phyloP scores from a whole-genome alignment of 2,329 filamentous ascomycete species.

The Fusarium sp. region DNA sequence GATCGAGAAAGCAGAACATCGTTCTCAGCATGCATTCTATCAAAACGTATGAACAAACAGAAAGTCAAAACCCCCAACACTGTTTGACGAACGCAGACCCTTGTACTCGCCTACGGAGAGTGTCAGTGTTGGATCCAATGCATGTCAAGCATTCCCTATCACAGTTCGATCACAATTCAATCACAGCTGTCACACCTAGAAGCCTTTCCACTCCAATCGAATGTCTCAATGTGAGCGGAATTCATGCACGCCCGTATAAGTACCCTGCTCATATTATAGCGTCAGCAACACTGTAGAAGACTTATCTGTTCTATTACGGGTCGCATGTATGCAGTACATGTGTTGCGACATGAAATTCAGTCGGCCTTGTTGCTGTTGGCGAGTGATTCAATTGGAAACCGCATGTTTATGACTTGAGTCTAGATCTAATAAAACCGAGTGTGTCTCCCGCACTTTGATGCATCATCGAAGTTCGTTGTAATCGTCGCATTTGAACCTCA shows the following conservation, averaged over 20 bases:
- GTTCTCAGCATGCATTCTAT: slow-evolving; percentile 3
- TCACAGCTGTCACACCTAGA: slow-evolving; percentile 17
- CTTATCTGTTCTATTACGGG: background rate
- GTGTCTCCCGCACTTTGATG: background rate
- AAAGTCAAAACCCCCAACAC: background rate
- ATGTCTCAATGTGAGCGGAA: background rate
- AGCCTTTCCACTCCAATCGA: slow-evolving; percentile 1
- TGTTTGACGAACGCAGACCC: slow-evolving; percentile 3
- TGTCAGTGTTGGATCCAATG: background rate
- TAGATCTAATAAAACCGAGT: background rate
- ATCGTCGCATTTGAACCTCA: background rate
- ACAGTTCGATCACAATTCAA: slow-evolving; percentile 18
- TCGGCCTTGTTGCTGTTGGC: background rate
- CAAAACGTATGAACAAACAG: slow-evolving; percentile 12
- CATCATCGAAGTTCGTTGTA: background rate
- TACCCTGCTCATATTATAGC: slow-evolving; percentile 2
- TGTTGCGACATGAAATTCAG: too few species aligned
- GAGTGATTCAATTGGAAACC: background rate
- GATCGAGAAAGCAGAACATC: slow-evolving; percentile 5
- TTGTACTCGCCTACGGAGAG: slow-evolving; percentile 1
- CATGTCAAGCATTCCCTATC: slow-evolving; percentile 18
- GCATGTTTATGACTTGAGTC: background rate
- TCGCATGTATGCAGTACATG: background rate
- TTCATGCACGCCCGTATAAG: background rate
- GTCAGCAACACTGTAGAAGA: background rate